These are phyloP conservation scores for Porogramme epimiltina DNA, from an alignment of 1,284 basidiomycete species.

Conservation along the genomic window DNA sequence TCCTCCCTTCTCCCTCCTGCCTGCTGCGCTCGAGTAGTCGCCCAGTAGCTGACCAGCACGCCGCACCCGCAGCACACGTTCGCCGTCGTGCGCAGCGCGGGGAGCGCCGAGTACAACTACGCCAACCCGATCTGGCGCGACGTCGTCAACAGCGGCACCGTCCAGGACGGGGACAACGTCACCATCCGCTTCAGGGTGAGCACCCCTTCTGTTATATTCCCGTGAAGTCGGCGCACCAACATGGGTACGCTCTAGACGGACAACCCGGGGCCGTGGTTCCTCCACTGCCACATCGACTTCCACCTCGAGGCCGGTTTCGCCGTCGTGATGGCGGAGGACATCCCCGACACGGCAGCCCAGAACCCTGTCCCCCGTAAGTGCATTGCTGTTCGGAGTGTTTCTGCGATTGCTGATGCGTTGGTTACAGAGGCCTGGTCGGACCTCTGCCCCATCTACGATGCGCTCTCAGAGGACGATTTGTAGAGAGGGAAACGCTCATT, in stretches of 20 bases:
- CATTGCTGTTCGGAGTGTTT: neutral
- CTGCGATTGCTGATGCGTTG: neutral
- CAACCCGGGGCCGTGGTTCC: constrained; percentile 28
- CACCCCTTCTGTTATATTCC: too few relatives aligned
- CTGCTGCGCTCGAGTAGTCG: too few relatives aligned
- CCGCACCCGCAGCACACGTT: constrained; percentile 23
- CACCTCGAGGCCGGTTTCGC: constrained; percentile 25
- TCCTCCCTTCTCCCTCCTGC: too few relatives aligned
- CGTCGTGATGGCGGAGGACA: constrained; percentile 24
- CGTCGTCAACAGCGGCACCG: constrained; percentile 27
- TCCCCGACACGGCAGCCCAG: constrained; percentile 2
- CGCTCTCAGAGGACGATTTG: constrained; percentile 11
- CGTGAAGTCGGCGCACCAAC: too few relatives aligned
- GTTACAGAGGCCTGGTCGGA: constrained; percentile 20
- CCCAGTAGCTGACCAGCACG: neutral
- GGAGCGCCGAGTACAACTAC: constrained; percentile 36
- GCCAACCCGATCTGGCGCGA: constrained; percentile 37
- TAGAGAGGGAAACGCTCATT: too few relatives aligned
- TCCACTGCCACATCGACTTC: constrained; percentile 28
- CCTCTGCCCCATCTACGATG: constrained; percentile 24
- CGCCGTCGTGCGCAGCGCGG: constrained; percentile 29
- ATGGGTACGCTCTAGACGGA: constrained; percentile 18
- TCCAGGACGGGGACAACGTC: constrained; percentile 23
- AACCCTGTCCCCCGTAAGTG: constrained; percentile 19
- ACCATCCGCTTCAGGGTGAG: constrained; percentile 31